Evolutionary conservation across 257 asterid genomes (phyloP).

Genomic region (Gentiana straminea): DNA sequence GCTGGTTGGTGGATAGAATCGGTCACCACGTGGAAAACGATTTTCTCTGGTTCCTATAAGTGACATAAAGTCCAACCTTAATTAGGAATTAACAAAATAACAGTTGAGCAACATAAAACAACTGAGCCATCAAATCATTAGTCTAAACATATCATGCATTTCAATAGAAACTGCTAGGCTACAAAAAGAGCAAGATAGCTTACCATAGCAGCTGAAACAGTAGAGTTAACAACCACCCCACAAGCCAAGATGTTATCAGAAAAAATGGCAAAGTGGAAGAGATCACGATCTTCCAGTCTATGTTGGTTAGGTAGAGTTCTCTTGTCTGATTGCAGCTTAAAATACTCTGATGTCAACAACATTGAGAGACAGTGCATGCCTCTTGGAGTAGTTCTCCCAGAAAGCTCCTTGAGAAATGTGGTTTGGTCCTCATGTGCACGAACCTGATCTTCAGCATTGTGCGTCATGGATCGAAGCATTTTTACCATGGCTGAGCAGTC

Average conservation of each 20-base stretch:
- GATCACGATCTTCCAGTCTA: slow-evolving; percentile 48
- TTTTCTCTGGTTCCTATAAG: slow-evolving; percentile 59
- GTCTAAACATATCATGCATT: too few relatives aligned
- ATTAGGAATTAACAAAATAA: neutral
- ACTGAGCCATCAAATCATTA: neutral
- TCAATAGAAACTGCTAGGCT: too few relatives aligned
- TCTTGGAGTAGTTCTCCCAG: slow-evolving; percentile 87
- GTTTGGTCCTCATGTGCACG: slow-evolving; percentile 52
- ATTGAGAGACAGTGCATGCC: slow-evolving; percentile 90
- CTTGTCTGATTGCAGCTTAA: slow-evolving; percentile 44
- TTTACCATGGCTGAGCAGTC: slow-evolving; percentile 79
- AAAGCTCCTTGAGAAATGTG: slow-evolving; percentile 55
- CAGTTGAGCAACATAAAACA: neutral
- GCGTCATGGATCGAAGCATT: slow-evolving; percentile 80
- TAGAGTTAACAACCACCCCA: slow-evolving; percentile 87
- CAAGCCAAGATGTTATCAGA: slow-evolving; percentile 90
- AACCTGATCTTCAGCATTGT: slow-evolving; percentile 79
- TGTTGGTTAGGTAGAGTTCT: slow-evolving; percentile 49
- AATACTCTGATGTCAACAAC: slow-evolving; percentile 82
- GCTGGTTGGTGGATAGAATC: slow-evolving; percentile 77
- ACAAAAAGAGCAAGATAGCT: slow-evolving; percentile 13
- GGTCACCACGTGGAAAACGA: slow-evolving; percentile 80
- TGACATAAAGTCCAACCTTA: slow-evolving; percentile 9
- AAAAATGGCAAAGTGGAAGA: slow-evolving; percentile 73
- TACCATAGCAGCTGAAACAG: slow-evolving; percentile 63